Evolutionary conservation across 2,329 filamentous ascomycete species (phyloP).

Genomic region (Hirsutella thompsonii): DNA sequence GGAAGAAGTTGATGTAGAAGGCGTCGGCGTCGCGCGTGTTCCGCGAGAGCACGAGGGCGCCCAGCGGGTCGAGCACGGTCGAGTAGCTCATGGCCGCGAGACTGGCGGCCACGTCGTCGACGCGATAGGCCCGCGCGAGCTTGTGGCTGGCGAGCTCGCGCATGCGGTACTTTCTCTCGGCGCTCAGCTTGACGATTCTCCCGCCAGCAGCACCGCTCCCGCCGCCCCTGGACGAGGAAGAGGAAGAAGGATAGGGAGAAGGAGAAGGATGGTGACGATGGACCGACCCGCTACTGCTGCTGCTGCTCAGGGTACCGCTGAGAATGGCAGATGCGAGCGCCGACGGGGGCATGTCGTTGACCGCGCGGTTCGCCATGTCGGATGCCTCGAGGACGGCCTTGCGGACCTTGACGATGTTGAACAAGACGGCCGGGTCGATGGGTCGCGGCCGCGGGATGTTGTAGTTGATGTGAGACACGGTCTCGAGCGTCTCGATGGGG

Average conservation of each 20-base stretch:
- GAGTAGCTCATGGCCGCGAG: constrained; percentile 75
- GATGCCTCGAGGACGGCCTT: constrained; percentile 70
- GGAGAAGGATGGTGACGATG: too few species aligned
- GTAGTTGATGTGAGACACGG: constrained; percentile 68
- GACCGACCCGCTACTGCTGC: too few species aligned
- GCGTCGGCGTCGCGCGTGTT: constrained; percentile 58
- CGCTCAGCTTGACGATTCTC: constrained; percentile 56
- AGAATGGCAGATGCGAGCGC: constrained; percentile 44
- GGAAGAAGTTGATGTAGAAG: constrained; percentile 85
- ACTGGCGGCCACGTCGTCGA: constrained; percentile 75
- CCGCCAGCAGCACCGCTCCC: constrained; percentile 34
- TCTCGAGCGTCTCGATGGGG: constrained; percentile 66
- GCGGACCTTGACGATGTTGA: constrained; percentile 73
- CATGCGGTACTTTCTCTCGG: constrained; percentile 67
- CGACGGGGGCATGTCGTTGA: constrained; percentile 57
- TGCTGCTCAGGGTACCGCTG: constrained; percentile 20
- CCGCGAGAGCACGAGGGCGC: constrained; percentile 57
- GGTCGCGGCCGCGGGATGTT: constrained; percentile 62
- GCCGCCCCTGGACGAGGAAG: constrained; percentile 9
- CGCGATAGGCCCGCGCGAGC: constrained; percentile 61
- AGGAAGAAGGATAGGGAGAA: too few species aligned
- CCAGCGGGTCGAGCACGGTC: constrained; percentile 65
- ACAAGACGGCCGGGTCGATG: constrained; percentile 70
- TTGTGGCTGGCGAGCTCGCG: constrained; percentile 69
- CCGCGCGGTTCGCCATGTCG: constrained; percentile 63